phyloP scores from a whole-genome alignment of 1,284 basidiomycete species.

The Trichosporon asahii region DNA sequence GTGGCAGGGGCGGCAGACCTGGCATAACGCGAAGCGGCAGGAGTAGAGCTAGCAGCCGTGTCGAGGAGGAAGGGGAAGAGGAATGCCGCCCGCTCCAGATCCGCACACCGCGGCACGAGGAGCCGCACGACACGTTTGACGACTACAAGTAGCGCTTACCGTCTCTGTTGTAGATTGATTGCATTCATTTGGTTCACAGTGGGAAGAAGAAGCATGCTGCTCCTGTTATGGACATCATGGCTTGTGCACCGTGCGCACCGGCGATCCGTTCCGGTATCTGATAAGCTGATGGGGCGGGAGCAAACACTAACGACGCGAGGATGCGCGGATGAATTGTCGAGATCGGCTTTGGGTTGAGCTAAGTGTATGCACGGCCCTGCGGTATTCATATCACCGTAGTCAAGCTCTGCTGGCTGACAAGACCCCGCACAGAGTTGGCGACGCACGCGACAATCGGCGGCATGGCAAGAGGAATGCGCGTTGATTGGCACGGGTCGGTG shows the following conservation, averaged over 20 bases:
- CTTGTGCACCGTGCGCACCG: too few relatives aligned
- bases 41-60: not conserved
- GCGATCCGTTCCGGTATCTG: too few relatives aligned
- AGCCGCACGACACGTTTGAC: constrained; percentile 16
- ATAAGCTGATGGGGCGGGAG: not conserved
- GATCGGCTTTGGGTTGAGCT: not conserved
- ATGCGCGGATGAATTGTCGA: not conserved
- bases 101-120: constrained; percentile 3
- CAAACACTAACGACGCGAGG: not conserved
- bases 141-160: not conserved
- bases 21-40: not conserved
- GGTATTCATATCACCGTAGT: not conserved
- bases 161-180: not conserved
- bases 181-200: not conserved
- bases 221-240: too few relatives aligned
- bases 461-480: not conserved
- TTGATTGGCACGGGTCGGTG: not conserved
- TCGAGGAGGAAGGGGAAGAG: not conserved
- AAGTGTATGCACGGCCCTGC: not conserved
- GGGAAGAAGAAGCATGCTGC: too few relatives aligned
- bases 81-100: not conserved
- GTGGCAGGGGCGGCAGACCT: not conserved
- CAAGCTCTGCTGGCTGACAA: not conserved
- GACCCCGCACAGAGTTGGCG: not conserved
- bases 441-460: not conserved